phyloP scores from a whole-genome alignment of 305 asterid genomes.

The Fraxinus floribunda region DNA sequence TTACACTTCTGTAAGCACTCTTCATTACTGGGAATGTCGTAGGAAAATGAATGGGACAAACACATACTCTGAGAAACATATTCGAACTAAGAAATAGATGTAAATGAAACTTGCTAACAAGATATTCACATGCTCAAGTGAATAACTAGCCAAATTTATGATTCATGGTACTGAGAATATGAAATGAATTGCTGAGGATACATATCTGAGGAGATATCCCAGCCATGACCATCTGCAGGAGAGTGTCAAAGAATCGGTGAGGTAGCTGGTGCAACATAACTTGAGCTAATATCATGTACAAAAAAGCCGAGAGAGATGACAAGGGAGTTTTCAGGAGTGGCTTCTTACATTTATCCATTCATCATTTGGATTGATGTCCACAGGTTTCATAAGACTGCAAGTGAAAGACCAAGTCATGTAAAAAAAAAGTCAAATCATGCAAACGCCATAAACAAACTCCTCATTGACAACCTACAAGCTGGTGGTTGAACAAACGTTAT shows the following conservation, averaged over 20 bases:
- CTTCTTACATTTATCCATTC: conserved; percentile 87
- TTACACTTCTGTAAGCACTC: conserved; percentile 69
- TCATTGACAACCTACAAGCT: background rate
- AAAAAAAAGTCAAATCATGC: background rate
- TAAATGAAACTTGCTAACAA: conserved; percentile 2
- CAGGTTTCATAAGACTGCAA: conserved; percentile 87
- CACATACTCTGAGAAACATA: background rate
- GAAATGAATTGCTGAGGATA: conserved; percentile 50
- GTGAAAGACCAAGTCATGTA: conserved; percentile 19
- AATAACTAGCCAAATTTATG: background rate
- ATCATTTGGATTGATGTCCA: conserved; percentile 83
- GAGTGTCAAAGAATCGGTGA: conserved; percentile 22
- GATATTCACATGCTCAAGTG: conserved; percentile 19
- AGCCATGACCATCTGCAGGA: conserved; percentile 76
- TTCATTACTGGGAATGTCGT: conserved; percentile 61
- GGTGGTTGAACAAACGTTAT: background rate
- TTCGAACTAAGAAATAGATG: background rate
- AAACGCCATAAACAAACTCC: background rate
- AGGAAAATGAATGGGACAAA: conserved; percentile 35
- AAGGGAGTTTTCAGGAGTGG: conserved; percentile 12
- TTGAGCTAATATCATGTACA: conserved; percentile 3
- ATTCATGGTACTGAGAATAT: background rate
- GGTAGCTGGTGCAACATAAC: conserved; percentile 9
- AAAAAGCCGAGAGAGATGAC: conserved; percentile 14
- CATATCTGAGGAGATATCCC: conserved; percentile 86